Evolutionary conservation across 352 stramenopile genomes (phyloP).

Genomic region (Phytophthora crassamura): DNA sequence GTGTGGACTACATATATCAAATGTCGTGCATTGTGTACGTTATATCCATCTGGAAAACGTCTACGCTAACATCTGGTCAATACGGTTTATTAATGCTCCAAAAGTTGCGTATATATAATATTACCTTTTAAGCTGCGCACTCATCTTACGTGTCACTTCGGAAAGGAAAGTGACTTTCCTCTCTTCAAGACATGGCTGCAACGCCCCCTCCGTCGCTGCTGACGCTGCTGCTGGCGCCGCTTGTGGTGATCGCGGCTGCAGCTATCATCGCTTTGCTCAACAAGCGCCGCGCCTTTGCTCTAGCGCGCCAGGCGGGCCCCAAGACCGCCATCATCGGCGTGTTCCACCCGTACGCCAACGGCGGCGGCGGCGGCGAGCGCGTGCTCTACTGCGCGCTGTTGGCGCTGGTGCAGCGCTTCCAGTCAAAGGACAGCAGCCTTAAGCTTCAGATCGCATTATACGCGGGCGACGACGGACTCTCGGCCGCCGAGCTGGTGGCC

Average conservation of each 20-base stretch:
- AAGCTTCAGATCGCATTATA: slow-evolving; percentile 68
- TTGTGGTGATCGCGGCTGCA: slow-evolving; percentile 30
- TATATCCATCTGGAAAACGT: not conserved
- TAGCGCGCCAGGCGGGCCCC: slow-evolving; percentile 29
- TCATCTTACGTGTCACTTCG: no score
- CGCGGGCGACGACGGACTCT: slow-evolving; percentile 79
- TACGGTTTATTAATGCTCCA: no score
- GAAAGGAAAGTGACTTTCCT: no score
- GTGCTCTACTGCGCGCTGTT: slow-evolving; percentile 97
- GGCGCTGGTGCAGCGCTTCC: slow-evolving; percentile 72
- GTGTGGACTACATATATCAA: no score
- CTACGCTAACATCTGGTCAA: no score
- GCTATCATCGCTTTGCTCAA: slow-evolving; percentile 42
- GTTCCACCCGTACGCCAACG: slow-evolving; percentile 96
- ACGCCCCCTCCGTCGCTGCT: slow-evolving; percentile 4
- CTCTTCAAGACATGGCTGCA: slow-evolving; percentile 7
- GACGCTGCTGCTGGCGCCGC: slow-evolving; percentile 26
- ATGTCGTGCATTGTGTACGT: not conserved
- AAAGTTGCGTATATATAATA: no score
- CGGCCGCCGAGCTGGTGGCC: slow-evolving; percentile 69
- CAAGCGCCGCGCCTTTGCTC: slow-evolving; percentile 50
- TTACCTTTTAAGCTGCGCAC: no score
- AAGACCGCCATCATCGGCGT: slow-evolving; percentile 79
- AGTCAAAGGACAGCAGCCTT: slow-evolving; percentile 7
- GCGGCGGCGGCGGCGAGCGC: slow-evolving; percentile 97